Conservation (phyloP, 2,329 filamentous ascomycete species). For the Pseudogymnoascus sp. region DNA sequence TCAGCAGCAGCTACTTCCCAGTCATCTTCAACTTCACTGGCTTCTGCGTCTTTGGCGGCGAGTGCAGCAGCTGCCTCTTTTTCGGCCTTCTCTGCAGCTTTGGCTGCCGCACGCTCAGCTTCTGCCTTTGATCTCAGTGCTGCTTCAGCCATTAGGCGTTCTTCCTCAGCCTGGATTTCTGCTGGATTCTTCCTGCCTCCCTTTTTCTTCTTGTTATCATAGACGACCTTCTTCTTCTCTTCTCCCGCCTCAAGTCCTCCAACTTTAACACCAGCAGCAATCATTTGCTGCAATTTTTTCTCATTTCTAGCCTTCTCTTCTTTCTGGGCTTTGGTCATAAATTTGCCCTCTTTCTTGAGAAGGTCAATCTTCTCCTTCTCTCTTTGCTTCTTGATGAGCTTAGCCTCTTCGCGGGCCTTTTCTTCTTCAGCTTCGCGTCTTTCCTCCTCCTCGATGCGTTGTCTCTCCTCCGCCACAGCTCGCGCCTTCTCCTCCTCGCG, state of each 20-base stretch:
- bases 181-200: constrained; percentile 46
- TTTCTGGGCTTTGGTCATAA: constrained; percentile 76
- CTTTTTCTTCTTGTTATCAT: constrained; percentile 72
- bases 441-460: constrained; percentile 59
- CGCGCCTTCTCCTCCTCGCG: constrained; percentile 57
- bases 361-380: constrained; percentile 83
- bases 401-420: constrained; percentile 64
- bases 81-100: constrained; percentile 53
- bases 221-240: constrained; percentile 64
- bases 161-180: constrained; percentile 61
- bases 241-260: constrained; percentile 49
- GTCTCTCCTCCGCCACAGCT: constrained; percentile 55
- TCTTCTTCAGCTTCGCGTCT: constrained; percentile 57
- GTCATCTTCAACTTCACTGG: constrained; percentile 66
- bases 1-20: constrained; percentile 82
- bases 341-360: constrained; percentile 81
- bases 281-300: constrained; percentile 76
- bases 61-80: constrained; percentile 51
- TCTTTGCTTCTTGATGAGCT: constrained; percentile 71
- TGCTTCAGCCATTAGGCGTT: constrained; percentile 69
- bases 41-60: constrained; percentile 46
- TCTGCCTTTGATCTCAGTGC: constrained; percentile 62
- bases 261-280: constrained; percentile 68
- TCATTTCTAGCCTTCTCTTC: constrained; percentile 75
- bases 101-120: constrained; percentile 59